These are phyloP conservation scores for Marsdenia floribunda DNA, from an alignment of 257 asterid genomes.

Conservation along the genomic window DNA sequence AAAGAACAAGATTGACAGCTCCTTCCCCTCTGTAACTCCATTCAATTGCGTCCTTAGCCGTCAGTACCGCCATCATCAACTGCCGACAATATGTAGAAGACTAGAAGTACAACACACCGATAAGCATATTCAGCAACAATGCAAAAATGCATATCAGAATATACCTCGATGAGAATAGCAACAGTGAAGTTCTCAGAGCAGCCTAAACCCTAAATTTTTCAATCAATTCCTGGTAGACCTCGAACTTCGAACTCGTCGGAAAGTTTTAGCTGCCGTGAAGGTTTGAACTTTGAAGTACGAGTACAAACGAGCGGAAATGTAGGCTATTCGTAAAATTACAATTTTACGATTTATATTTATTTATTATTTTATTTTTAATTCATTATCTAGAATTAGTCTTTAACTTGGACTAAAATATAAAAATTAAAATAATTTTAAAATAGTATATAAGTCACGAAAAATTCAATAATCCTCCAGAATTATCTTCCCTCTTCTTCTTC, in stretches of 20 bases:
- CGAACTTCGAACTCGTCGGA: neutral
- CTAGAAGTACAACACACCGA: neutral
- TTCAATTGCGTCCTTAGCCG: constrained; percentile 61
- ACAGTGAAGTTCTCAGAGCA: neutral
- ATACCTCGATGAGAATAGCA: neutral
- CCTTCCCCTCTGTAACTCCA: constrained; percentile 98
- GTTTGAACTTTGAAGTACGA: too few species aligned
- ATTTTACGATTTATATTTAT: too few species aligned
- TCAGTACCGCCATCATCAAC: constrained; percentile 62
- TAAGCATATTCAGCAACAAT: neutral
- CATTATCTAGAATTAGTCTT: too few species aligned
- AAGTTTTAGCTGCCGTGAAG: too few species aligned
- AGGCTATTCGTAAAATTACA: too few species aligned
- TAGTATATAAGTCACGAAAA: too few species aligned
- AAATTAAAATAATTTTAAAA: too few species aligned
- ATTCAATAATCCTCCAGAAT: neutral
- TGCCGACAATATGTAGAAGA: neutral
- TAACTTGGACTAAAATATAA: too few species aligned
- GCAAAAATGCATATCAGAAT: neutral
- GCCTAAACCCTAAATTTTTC: neutral
- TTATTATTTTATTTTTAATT: too few species aligned
- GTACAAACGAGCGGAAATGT: too few species aligned
- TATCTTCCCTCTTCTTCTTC: neutral
- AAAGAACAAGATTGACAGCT: constrained; percentile 75
- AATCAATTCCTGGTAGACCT: neutral